phyloP scores from a whole-genome alignment of 495 filamentous ascomycete genomes.

The Cairneyella variabilis region DNA sequence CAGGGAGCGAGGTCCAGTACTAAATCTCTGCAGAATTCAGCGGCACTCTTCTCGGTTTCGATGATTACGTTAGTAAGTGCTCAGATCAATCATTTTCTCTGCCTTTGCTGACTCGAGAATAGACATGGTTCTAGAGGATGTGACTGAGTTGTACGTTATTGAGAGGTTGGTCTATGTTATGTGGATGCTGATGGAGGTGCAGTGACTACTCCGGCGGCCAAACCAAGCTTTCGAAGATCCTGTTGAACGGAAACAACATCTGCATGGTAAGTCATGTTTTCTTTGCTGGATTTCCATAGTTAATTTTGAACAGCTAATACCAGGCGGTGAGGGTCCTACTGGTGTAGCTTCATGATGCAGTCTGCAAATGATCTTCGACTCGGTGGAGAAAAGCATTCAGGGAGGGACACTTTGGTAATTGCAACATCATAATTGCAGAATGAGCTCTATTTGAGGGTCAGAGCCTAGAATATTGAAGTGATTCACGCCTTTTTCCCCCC shows the following conservation, averaged over 20 bases:
- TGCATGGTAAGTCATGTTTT: constrained; percentile 73
- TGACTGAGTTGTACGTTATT: constrained; percentile 84
- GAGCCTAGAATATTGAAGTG: no score
- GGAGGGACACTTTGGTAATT: no score
- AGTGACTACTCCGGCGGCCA: constrained; percentile 88
- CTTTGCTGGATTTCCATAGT: not conserved
- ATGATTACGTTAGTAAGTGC: constrained; percentile 98
- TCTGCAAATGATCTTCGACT: not conserved
- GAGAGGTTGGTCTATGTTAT: not conserved
- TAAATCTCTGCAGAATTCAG: constrained; percentile 69
- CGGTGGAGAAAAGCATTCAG: no score
- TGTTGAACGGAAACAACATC: constrained; percentile 98
- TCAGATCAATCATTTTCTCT: not conserved
- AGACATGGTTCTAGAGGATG: constrained; percentile 99
- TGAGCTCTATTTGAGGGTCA: no score
- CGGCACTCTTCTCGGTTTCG: constrained; percentile 89
- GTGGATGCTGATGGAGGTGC: not conserved
- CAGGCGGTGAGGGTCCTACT: constrained; percentile 75
- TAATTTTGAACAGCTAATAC: constrained; percentile 61
- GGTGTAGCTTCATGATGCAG: constrained; percentile 11
- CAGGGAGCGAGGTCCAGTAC: constrained; percentile 3
- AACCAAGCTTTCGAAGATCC: constrained; percentile 84
- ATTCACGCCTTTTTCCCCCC: no score
- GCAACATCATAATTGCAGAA: no score
- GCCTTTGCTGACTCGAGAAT: constrained; percentile 5